Conservation (phyloP, 208 protist genomes). For the Vickermania spadyakhi region DNA sequence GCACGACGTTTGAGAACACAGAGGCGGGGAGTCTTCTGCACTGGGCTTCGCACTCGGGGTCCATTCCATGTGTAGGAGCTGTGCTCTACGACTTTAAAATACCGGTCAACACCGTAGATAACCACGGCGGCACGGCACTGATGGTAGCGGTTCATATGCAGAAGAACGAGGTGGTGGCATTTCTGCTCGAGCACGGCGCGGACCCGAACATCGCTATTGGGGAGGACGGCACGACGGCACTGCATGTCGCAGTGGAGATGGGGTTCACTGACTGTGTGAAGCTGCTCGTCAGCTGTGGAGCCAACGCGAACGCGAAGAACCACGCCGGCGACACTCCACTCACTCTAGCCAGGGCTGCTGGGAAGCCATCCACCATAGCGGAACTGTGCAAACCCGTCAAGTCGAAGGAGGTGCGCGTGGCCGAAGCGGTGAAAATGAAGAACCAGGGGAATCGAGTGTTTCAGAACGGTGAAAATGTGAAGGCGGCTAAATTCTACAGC, state of each 20-base stretch:
- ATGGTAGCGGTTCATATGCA: slow-evolving; percentile 84
- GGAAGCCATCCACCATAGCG: slow-evolving; percentile 23
- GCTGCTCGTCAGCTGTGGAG: slow-evolving; percentile 54
- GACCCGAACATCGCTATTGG: slow-evolving; percentile 39
- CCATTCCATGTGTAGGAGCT: slow-evolving; percentile 57
- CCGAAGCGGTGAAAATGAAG: slow-evolving; percentile 67
- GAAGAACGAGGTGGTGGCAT: slow-evolving; percentile 59
- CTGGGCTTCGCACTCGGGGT: slow-evolving; percentile 78
- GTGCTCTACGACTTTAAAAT: slow-evolving; percentile 78
- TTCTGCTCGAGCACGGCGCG: slow-evolving; percentile 83
- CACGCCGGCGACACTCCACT: slow-evolving; percentile 45
- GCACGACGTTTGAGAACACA: slow-evolving; percentile 25
- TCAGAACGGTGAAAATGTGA: slow-evolving; percentile 73
- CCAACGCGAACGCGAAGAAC: slow-evolving; percentile 50
- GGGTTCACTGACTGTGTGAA: slow-evolving; percentile 59
- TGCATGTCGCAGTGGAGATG: slow-evolving; percentile 82
- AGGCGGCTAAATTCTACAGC: slow-evolving; percentile 89
- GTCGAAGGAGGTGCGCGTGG: slow-evolving; percentile 26
- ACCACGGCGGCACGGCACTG: slow-evolving; percentile 74
- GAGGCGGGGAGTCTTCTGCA: slow-evolving; percentile 78
- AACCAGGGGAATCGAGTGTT: slow-evolving; percentile 89
- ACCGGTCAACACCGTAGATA: slow-evolving; percentile 55
- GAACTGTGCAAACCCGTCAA: slow-evolving; percentile 61
- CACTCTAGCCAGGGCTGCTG: slow-evolving; percentile 27
- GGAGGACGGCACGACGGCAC: slow-evolving; percentile 65